Base-by-base conservation (phyloP, 1,139 yeast genomes). In the Hyphopichia burtonii region DNA sequence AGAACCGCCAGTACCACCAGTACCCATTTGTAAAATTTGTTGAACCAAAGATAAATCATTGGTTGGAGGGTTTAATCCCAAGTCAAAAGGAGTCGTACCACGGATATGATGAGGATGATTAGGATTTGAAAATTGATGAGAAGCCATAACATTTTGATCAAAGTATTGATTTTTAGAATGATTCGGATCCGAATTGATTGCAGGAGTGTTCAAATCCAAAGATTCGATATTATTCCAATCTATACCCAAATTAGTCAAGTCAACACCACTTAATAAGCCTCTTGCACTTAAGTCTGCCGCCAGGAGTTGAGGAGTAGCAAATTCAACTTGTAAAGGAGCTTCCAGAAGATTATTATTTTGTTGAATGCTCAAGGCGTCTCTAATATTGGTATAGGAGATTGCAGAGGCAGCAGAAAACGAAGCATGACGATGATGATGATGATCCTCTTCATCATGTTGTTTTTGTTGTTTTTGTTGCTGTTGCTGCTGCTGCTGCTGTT, bases 391-490 rank as follows among this genome's bases (percentile, higher is more conserved):
- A 55, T 89, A 89, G 0, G 94, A 80, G 11, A 77, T 66, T 0
- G 89, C 81, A 11, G 88, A 78, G 1, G 89, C 81, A 0, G 96
- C 96, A 5, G 90, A 82, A 57, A 87, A 90, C 1, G 96, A 88
- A 25, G 86, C 84, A 55, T 86, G 93, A 33, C 96, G 55, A 33
- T 52, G 45, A 44, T 44, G 35, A 10, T 22, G 14, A 14, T 45
- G 37, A 37, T 49, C 47, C 17, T 31, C 15, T 18, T 39, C 39
- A 14, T 48, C 34, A n/a, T 23, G 31, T 23, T 38, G 16, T 10
- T 12, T 3, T 19, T 4, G 36, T 10, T 20, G 16, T 20, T 18
- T 25, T 8, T 25, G 28, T 7, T 5, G 12, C 11, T 25, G 28
- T 7, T 9, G 28, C n/a, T 9, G n/a, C 11, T 25, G 28, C 11